phyloP scores from a whole-genome alignment of 78 protist species.

The Dictyostelium purpureum region DNA sequence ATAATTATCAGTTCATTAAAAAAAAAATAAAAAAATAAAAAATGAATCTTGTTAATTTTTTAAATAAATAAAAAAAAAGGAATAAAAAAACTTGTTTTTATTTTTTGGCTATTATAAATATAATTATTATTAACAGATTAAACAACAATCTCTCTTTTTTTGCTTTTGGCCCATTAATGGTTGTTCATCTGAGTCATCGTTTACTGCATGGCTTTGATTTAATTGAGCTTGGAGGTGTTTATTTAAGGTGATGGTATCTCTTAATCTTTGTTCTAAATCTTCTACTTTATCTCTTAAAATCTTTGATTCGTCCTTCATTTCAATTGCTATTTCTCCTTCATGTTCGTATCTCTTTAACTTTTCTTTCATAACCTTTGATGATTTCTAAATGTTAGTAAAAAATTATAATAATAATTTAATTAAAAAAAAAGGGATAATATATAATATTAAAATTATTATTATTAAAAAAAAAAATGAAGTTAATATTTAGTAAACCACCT shows the following conservation, averaged over 20 bases:
- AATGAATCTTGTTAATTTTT: not conserved
- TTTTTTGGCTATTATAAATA: too few species aligned
- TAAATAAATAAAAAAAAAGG: not conserved
- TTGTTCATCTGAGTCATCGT: not conserved
- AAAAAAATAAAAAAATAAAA: not conserved
- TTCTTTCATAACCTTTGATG: constrained; percentile 38
- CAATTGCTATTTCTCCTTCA: constrained; percentile 15
- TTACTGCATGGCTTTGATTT: not conserved
- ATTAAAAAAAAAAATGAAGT: not conserved
- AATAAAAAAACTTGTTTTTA: too few species aligned
- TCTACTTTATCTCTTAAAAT: constrained; percentile 14
- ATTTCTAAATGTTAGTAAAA: constrained; percentile 3
- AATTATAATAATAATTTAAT: not conserved
- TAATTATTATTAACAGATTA: not conserved
- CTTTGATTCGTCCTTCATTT: constrained; percentile 67
- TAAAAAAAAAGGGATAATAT: not conserved
- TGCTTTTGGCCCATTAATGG: constrained; percentile 20
- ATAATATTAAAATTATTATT: not conserved
- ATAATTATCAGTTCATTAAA: not conserved
- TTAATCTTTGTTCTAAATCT: constrained; percentile 17
- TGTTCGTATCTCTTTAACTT: constrained; percentile 35
- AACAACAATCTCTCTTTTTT: constrained; percentile 19
- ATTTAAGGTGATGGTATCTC: constrained; percentile 29
- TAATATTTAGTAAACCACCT: too few species aligned
- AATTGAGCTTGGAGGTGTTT: constrained; percentile 35